Percentiles rank a stretch among this genome's conserved stretches.
These are phyloP conservation scores for Leavenworthia alabamica DNA, from an alignment of 345 rosid species.

Conservation along the genomic window DNA sequence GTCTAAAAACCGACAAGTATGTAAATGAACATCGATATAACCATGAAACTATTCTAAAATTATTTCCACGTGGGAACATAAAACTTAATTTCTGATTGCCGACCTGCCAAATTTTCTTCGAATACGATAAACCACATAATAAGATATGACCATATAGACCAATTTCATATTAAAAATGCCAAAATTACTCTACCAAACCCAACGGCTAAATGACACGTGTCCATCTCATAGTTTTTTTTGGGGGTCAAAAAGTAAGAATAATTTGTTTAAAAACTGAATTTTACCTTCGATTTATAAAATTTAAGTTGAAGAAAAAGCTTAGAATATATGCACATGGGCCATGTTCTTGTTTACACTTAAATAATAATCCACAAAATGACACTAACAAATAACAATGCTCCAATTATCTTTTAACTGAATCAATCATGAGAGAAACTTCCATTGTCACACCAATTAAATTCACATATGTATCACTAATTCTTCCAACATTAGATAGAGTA, in stretches of 20 bases:
- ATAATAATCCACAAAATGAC: not conserved
- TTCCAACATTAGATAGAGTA: too few species aligned
- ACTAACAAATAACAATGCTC: conserved; percentile 7
- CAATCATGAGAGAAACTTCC: conserved; percentile 35
- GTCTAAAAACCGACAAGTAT: conserved; percentile 9
- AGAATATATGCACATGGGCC: conserved; percentile 25
- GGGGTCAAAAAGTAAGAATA: too few species aligned
- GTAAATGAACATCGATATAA: not conserved
- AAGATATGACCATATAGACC: not conserved
- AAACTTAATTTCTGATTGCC: conserved; percentile 1
- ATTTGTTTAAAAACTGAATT: not conserved
- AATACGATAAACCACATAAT: not conserved
- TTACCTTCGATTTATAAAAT: not conserved
- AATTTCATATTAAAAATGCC: not conserved
- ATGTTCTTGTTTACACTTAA: conserved; percentile 23
- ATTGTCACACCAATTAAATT: not conserved
- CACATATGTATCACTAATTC: not conserved
- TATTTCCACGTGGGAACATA: conserved; percentile 21
- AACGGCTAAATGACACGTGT: conserved; percentile 1
- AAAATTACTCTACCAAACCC: not conserved
- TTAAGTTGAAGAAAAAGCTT: not conserved
- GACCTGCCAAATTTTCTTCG: conserved; percentile 17
- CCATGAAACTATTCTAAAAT: not conserved
- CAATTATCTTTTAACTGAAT: conserved; percentile 18
- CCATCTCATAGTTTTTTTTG: too few species aligned